A percentile compares a stretch with the other conserved stretches of the same genome.
Evolutionary conservation across 2,329 filamentous ascomycete species (phyloP).

Genomic region (Scytalidium lignicola): DNA sequence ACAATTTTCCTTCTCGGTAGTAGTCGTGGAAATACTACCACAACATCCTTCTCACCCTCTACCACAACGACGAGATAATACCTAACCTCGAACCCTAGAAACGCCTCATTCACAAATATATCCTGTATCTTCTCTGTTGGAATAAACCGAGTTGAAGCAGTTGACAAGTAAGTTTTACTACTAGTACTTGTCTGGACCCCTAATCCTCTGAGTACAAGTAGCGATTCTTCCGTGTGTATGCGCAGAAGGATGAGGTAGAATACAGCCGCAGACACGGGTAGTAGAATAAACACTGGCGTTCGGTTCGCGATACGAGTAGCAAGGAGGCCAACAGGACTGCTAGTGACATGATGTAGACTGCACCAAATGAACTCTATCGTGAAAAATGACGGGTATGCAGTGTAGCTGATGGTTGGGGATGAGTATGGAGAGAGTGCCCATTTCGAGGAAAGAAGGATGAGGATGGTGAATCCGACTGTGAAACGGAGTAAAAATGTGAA

Average conservation of each 20-base stretch:
- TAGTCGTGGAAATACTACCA: constrained; percentile 89
- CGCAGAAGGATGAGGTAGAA: constrained; percentile 42
- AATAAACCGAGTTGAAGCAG: constrained; percentile 67
- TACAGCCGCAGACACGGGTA: constrained; percentile 31
- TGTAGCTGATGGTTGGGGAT: constrained; percentile 2
- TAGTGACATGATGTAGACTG: constrained; percentile 20
- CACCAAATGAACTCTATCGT: constrained; percentile 20
- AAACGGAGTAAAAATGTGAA: constrained; percentile 39
- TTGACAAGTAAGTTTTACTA: constrained; percentile 60
- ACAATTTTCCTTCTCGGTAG: constrained; percentile 70
- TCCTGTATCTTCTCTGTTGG: constrained; percentile 90
- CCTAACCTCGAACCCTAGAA: constrained; percentile 82
- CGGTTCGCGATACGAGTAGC: constrained; percentile 28
- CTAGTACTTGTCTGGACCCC: constrained; percentile 83
- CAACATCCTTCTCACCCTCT: constrained; percentile 78
- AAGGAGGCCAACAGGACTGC: constrained; percentile 27
- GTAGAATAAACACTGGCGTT: constrained; percentile 35
- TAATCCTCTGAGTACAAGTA: constrained; percentile 82
- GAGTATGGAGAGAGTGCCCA: constrained; percentile 30
- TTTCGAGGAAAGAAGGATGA: constrained; percentile 46
- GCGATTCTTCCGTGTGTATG: constrained; percentile 65
- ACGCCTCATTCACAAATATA: constrained; percentile 91
- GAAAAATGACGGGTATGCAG: constrained; percentile 7
- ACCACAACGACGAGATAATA: constrained; percentile 90
- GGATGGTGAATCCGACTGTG: constrained; percentile 32